phyloP scores from a whole-genome alignment of 371 early-diverging fungal genomes.

The Catenaria anguillulae region DNA sequence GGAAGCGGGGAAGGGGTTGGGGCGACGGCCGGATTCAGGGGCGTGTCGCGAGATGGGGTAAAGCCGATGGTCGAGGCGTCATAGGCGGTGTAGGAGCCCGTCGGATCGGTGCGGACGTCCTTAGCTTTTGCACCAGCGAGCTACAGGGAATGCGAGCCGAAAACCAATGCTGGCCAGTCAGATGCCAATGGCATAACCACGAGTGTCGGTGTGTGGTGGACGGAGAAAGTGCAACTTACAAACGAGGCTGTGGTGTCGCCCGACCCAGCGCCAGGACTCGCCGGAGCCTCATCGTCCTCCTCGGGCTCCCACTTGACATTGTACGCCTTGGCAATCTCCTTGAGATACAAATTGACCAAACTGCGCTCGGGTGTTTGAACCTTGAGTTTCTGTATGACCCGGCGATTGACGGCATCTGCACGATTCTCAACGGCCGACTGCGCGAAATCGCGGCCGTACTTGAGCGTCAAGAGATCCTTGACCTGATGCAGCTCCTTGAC shows the following conservation, averaged over 20 bases:
- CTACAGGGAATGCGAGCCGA: too few species aligned
- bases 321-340: slow-evolving; percentile 71
- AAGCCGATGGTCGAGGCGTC: neutral
- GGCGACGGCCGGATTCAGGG: neutral
- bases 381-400: slow-evolving; percentile 59
- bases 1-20: too few species aligned
- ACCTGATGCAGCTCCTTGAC: slow-evolving; percentile 62
- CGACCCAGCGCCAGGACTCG: too few species aligned
- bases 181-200: too few species aligned
- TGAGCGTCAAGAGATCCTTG: slow-evolving; percentile 59
- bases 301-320: slow-evolving; percentile 51
- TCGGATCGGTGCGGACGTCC: neutral
- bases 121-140: neutral
- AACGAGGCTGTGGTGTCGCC: too few species aligned
- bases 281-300: slow-evolving; percentile 25
- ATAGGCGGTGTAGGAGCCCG: slow-evolving; percentile 6
- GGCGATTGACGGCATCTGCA: slow-evolving; percentile 54
- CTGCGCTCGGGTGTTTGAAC: slow-evolving; percentile 59
- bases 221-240: too few species aligned
- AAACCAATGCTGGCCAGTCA: too few species aligned
- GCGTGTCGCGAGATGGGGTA: neutral
- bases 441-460: slow-evolving; percentile 72
- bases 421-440: slow-evolving; percentile 55
- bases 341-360: slow-evolving; percentile 71
- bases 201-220: too few species aligned